These are phyloP conservation scores for Huiozyma sinensis DNA, from an alignment of 805 yeast genomes.

Conservation along the genomic window DNA sequence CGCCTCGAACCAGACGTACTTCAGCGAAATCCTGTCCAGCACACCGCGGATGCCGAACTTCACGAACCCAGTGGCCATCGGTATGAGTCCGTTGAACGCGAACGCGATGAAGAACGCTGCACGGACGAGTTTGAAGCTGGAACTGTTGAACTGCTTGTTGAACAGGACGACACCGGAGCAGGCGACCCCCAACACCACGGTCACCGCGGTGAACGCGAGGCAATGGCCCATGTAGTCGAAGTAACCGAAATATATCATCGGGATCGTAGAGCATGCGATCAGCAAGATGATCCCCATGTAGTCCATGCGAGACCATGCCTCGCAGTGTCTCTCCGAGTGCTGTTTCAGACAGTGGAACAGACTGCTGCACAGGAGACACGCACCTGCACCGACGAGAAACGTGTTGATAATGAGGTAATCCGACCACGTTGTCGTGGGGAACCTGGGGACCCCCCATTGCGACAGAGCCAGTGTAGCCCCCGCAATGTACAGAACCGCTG, in stretches of 20 bases:
- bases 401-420: conserved; percentile 43
- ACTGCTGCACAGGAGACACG: conserved; percentile 54
- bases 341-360: conserved; percentile 57
- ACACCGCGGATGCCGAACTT: conserved; percentile 43
- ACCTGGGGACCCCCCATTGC: conserved; percentile 21
- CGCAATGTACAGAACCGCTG: conserved; percentile 24
- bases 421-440: conserved; percentile 30
- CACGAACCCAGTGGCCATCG: conserved; percentile 45
- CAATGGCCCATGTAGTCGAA: conserved; percentile 27
- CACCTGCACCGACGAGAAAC: conserved; percentile 47
- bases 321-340: conserved; percentile 47
- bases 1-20: conserved; percentile 62
- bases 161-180: conserved; percentile 54
- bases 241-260: conserved; percentile 38
- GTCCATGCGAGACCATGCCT: conserved; percentile 58
- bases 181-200: conserved; percentile 42
- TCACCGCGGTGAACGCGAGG: conserved; percentile 29
- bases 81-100: conserved; percentile 67
- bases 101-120: conserved; percentile 70
- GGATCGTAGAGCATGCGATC: conserved; percentile 52
- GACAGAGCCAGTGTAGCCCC: conserved; percentile 21
- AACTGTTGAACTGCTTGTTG: conserved; percentile 52
- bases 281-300: conserved; percentile 65
- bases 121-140: conserved; percentile 60
- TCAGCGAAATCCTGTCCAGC: conserved; percentile 41